Conservation (phyloP, 768 basidiomycete genomes). For the Fomitopsis pulvina region DNA sequence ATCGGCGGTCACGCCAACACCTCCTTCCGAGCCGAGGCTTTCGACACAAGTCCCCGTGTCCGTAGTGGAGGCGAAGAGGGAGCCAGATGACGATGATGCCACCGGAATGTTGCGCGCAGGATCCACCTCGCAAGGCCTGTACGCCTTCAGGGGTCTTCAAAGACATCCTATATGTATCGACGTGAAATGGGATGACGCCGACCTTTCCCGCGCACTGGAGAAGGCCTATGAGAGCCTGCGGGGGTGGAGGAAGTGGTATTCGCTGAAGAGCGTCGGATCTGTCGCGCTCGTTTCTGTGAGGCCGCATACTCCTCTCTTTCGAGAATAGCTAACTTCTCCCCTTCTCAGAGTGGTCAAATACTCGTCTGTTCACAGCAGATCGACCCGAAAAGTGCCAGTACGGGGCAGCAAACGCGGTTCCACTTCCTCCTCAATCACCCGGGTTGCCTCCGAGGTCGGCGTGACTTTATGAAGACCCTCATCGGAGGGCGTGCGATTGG, state of each 20-base stretch:
- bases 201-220: constrained; percentile 3
- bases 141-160: no score
- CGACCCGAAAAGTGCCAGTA: constrained; percentile 1
- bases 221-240: constrained; percentile 6
- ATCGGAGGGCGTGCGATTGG: background rate
- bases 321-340: background rate
- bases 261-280: constrained; percentile 6
- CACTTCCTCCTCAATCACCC: constrained; percentile 10
- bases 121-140: no score
- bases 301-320: background rate
- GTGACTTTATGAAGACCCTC: constrained; percentile 8
- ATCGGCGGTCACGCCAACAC: constrained; percentile 16
- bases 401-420: constrained; percentile 7
- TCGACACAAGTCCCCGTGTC: constrained; percentile 13
- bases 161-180: no score
- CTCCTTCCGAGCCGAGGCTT: constrained; percentile 20
- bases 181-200: constrained; percentile 13
- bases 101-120: no score
- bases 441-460: constrained; percentile 3
- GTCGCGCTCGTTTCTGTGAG: constrained; percentile 2
- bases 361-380: constrained; percentile 6
- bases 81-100: no score
- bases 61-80: constrained; percentile 30
- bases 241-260: constrained; percentile 6
- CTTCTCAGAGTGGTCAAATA: constrained; percentile 1